phyloP scores from a whole-genome alignment of 371 early-diverging fungal species.

The Rhizopus arrhizus region DNA sequence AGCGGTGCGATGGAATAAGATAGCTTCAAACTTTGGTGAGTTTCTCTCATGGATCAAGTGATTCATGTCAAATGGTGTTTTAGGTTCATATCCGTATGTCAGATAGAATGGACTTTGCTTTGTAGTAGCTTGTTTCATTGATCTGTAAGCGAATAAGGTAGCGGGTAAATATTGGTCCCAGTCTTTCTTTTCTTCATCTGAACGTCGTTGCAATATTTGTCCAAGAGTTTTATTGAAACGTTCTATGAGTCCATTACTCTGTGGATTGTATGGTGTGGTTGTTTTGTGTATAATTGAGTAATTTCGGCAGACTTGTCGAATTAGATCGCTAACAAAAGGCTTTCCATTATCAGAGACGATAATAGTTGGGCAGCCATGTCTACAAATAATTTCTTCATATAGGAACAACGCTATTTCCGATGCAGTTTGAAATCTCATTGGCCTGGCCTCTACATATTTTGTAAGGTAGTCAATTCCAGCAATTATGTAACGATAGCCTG shows the following conservation, averaged over 20 bases:
- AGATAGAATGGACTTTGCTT: conserved; percentile 3
- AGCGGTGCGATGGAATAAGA: no score
- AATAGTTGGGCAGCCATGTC: background rate
- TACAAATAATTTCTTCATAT: conserved; percentile 1
- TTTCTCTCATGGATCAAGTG: background rate
- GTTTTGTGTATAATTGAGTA: background rate
- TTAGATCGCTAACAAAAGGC: background rate
- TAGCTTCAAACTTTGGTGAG: no score
- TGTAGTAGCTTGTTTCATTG: conserved; percentile 5
- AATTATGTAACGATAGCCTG: conserved; percentile 22
- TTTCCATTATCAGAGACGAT: background rate
- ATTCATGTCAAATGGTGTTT: conserved; percentile 1
- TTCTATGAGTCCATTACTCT: background rate
- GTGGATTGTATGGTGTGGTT: background rate
- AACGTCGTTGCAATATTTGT: background rate
- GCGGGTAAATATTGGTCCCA: conserved; percentile 5
- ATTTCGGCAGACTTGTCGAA: background rate
- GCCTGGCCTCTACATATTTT: conserved; percentile 1
- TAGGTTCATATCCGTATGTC: conserved; percentile 1
- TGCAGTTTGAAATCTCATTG: background rate
- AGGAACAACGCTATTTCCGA: background rate
- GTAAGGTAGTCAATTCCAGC: conserved; percentile 30
- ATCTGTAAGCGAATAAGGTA: conserved; percentile 3
- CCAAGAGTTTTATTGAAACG: background rate
- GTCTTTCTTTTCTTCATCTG: background rate